Percentiles rank a stretch among this genome's conserved stretches.
These are phyloP conservation scores for Annona cherimola DNA, from an alignment of 164 flowering plant genomes.

Conservation along the genomic window DNA sequence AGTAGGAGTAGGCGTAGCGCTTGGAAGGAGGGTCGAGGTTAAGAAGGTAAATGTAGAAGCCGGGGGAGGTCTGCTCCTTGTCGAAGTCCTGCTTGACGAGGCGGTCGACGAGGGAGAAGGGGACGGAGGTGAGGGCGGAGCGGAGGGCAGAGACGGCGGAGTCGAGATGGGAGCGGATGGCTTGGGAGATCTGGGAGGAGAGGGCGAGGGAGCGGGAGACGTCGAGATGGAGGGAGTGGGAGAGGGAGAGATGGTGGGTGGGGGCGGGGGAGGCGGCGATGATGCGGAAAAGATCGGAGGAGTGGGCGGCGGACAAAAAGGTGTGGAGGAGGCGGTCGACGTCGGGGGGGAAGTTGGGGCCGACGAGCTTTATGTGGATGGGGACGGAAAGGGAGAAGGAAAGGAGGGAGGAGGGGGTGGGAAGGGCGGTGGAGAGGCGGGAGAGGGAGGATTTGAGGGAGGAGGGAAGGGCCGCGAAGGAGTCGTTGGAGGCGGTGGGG, in stretches of 20 bases:
- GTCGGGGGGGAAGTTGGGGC: conserved; percentile 26
- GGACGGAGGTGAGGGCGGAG: conserved; percentile 36
- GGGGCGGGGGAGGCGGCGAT: conserved; percentile 17
- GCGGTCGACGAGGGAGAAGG: conserved; percentile 42
- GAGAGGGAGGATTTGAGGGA: conserved; percentile 36
- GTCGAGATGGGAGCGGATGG: conserved; percentile 24
- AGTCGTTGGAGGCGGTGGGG: conserved; percentile 66
- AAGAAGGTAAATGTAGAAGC: conserved; percentile 56
- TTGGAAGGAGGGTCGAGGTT: conserved; percentile 47
- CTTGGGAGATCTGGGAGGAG: conserved; percentile 16
- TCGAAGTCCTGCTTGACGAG: conserved; percentile 53
- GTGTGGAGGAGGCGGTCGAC: conserved; percentile 23
- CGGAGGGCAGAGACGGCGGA: conserved; percentile 13
- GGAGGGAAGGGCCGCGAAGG: conserved; percentile 25
- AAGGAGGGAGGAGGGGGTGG: conserved; percentile 22
- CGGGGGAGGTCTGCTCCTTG: conserved; percentile 33
- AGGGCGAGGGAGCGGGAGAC: conserved; percentile 23
- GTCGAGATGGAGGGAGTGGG: conserved; percentile 33
- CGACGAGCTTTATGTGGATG: conserved; percentile 39
- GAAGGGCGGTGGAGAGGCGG: conserved; percentile 6
- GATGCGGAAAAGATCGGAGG: conserved; percentile 36
- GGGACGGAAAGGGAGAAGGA: conserved; percentile 30
- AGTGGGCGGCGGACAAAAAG: conserved; percentile 28
- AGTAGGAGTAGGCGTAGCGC: conserved; percentile 65
- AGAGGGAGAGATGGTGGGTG: conserved; percentile 30